Evolutionary conservation across 495 filamentous ascomycete genomes (phyloP).

Genomic region (Sordaria brevicollis): DNA sequence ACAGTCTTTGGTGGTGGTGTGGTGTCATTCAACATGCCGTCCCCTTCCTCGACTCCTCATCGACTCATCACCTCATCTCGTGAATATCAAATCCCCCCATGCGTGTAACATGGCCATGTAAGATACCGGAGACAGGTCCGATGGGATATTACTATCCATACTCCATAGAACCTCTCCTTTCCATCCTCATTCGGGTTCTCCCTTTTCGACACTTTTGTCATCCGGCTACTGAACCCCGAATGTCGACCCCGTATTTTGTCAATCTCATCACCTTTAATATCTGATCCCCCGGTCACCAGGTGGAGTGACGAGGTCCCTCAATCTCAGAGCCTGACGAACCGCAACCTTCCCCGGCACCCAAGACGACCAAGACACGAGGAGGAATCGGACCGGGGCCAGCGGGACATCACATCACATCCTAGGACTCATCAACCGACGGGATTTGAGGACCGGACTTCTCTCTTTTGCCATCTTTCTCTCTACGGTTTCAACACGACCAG

Average conservation of each 20-base stretch:
- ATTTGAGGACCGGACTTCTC: not conserved
- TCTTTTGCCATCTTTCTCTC: not conserved
- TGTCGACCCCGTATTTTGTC: not conserved
- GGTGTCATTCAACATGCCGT: not conserved
- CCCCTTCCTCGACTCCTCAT: too few relatives aligned
- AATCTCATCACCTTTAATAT: not conserved
- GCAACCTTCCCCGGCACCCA: not conserved
- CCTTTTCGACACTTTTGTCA: not conserved
- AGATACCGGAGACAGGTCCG: not conserved
- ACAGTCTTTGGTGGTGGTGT: not conserved
- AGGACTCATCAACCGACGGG: not conserved
- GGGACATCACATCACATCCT: not conserved
- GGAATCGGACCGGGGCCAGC: not conserved
- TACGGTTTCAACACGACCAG: not conserved
- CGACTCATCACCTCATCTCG: not conserved
- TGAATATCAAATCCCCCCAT: not conserved
- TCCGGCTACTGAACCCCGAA: not conserved
- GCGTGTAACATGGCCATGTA: not conserved
- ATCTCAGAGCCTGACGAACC: not conserved
- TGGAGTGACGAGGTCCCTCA: not conserved
- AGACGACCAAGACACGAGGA: not conserved
- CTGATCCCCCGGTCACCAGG: not conserved
- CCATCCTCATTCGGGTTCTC: not conserved
- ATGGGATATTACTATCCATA: not conserved
- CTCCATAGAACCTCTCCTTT: not conserved